phyloP scores from a whole-genome alignment of 352 stramenopile genomes.

The Phytophthora citricola region DNA sequence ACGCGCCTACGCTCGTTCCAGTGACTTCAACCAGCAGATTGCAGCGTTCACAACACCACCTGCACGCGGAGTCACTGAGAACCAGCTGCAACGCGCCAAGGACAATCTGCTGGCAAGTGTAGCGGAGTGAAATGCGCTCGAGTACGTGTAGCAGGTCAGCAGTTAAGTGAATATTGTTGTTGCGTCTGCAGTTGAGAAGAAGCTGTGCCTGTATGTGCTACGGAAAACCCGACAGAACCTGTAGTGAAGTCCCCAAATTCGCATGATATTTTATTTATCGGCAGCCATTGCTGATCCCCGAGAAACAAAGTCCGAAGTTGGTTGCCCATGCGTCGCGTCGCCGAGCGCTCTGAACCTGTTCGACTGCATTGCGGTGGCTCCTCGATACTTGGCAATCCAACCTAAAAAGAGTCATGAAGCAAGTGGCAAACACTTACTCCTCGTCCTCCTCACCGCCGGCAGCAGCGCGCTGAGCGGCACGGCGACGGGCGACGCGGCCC shows the following conservation, averaged over 20 bases:
- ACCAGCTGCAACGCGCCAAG: conserved; percentile 80
- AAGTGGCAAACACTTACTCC: conserved; percentile 63
- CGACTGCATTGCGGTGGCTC: conserved; percentile 3
- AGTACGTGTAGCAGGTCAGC: neutral
- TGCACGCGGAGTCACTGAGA: conserved; percentile 64
- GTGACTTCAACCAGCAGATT: conserved; percentile 47
- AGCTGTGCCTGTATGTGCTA: conserved; percentile 2
- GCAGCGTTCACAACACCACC: conserved; percentile 41
- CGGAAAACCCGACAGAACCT: conserved; percentile 10
- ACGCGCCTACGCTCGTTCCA: conserved; percentile 55
- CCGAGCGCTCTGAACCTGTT: conserved; percentile 3
- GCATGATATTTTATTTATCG: conserved; percentile 87
- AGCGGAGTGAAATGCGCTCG: conserved; percentile 17
- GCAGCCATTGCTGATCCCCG: conserved; percentile 32
- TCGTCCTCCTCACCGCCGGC: conserved; percentile 90
- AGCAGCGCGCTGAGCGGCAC: conserved; percentile 93
- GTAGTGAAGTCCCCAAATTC: conserved; percentile 79
- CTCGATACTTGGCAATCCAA: conserved; percentile 5
- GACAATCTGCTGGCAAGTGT: conserved; percentile 50
- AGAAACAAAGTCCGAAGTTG: conserved; percentile 39
- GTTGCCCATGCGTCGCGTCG: conserved; percentile 9
- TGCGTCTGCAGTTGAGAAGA: too few relatives aligned
- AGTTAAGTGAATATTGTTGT: too few relatives aligned
- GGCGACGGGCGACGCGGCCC: conserved; percentile 96
- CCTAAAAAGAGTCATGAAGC: conserved; percentile 29